These are phyloP conservation scores for Chlorella variabilis DNA, from an alignment of 163 green algal species.

Conservation along the genomic window DNA sequence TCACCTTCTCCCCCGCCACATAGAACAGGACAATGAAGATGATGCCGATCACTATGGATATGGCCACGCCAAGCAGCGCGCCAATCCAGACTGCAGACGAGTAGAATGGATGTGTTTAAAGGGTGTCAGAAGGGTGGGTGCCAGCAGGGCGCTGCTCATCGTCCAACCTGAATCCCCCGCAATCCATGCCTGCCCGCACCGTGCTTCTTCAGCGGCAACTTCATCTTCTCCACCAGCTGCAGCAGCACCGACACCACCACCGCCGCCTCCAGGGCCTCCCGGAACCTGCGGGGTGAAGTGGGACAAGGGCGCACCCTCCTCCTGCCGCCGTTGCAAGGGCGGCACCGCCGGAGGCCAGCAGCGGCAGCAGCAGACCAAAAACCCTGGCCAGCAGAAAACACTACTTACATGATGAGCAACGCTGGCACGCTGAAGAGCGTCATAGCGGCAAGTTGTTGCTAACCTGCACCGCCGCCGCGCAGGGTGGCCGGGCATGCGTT, in stretches of 20 bases:
- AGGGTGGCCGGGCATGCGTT: no score
- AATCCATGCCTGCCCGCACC: no score
- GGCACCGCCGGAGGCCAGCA: no score
- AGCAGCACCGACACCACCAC: constrained; percentile 64
- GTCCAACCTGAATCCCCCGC: no score
- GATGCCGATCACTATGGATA: constrained; percentile 56
- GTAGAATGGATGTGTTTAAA: no score
- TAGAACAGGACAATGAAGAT: constrained; percentile 65
- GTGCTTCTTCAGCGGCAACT: constrained; percentile 51
- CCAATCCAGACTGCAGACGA: constrained; percentile 57
- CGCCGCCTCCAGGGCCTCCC: constrained; percentile 58
- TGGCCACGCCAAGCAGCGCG: constrained; percentile 41
- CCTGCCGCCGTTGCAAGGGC: neutral
- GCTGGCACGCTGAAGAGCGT: constrained; percentile 35
- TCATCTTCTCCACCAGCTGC: constrained; percentile 57
- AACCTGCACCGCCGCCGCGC: no score
- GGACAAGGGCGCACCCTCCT: neutral
- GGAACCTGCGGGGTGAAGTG: constrained; percentile 52
- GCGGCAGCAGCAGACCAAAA: no score
- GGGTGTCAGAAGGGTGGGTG: no score
- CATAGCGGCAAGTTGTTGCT: constrained; percentile 87
- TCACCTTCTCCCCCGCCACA: constrained; percentile 44
- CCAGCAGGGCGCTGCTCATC: no score
- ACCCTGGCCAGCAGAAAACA: no score
- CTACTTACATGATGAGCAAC: constrained; percentile 34